These are phyloP conservation scores for Ceraceosorus bombacis DNA, from an alignment of 1,284 basidiomycete species.

Conservation along the genomic window DNA sequence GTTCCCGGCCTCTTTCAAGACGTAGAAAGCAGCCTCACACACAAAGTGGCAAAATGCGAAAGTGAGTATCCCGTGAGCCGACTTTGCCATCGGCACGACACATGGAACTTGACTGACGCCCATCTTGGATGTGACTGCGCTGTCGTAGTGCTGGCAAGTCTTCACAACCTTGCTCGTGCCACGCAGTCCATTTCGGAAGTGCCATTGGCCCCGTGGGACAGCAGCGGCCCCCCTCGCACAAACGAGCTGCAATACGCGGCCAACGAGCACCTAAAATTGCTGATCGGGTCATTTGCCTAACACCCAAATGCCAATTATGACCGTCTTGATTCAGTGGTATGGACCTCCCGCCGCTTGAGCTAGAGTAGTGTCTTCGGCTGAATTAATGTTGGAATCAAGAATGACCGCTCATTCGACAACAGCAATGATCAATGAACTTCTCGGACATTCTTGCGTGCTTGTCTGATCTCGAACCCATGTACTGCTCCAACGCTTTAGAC, in stretches of 20 bases:
- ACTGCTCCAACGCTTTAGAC: no score
- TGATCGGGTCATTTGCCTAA: conserved; percentile 6
- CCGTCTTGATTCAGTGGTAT: no score
- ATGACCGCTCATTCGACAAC: no score
- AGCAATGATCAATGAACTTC: no score
- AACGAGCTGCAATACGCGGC: conserved; percentile 22
- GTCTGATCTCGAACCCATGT: no score
- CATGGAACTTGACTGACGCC: conserved; percentile 7
- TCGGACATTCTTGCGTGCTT: no score
- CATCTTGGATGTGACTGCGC: conserved; percentile 55
- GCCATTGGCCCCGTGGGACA: not conserved
- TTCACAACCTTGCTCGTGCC: conserved; percentile 60
- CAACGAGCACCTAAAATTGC: conserved; percentile 19
- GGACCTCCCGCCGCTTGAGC: no score
- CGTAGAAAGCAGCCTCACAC: conserved; percentile 52
- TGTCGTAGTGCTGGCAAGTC: conserved; percentile 62
- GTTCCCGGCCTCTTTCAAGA: conserved; percentile 58
- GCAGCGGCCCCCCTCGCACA: conserved; percentile 14
- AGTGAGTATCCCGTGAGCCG: conserved; percentile 58
- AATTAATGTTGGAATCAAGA: no score
- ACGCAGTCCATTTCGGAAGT: conserved; percentile 1
- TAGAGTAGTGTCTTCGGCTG: no score
- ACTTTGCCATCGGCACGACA: conserved; percentile 56
- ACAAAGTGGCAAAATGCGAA: conserved; percentile 19
- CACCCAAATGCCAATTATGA: no score